Conservation (phyloP, 2,329 filamentous ascomycete genomes). For the Trichoderma cornu-damae region DNA sequence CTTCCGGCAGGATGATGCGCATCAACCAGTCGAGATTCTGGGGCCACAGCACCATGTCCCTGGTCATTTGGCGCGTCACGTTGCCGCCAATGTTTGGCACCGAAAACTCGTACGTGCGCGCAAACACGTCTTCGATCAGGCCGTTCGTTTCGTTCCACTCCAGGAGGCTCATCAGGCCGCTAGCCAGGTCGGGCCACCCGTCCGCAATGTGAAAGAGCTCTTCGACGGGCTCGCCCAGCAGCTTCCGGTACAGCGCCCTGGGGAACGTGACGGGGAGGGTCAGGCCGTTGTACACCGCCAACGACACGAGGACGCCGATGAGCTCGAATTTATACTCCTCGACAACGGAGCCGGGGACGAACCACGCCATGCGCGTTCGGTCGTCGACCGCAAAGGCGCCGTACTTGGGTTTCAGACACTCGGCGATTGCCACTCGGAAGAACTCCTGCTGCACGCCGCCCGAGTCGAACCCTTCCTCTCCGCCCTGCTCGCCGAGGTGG, state of each 20-base stretch:
- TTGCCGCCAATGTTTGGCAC: constrained; percentile 53
- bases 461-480: constrained; percentile 87
- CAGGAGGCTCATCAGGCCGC: constrained; percentile 65
- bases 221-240: constrained; percentile 64
- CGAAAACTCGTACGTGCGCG: constrained; percentile 82
- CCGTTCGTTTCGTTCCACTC: constrained; percentile 73
- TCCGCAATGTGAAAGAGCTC: constrained; percentile 74
- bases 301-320: constrained; percentile 76
- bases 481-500: constrained; percentile 71
- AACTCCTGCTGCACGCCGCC: constrained; percentile 97
- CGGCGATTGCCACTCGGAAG: constrained; percentile 75
- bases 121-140: constrained; percentile 73
- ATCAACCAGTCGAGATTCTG: constrained; percentile 39
- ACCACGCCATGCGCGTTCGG: constrained; percentile 78
- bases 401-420: constrained; percentile 72
- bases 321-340: constrained; percentile 88
- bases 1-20: constrained; percentile 17
- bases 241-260: constrained; percentile 72
- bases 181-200: constrained; percentile 79
- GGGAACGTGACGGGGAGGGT: constrained; percentile 90
- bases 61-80: constrained; percentile 53
- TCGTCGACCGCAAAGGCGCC: constrained; percentile 76
- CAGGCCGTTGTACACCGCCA: constrained; percentile 89
- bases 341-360: constrained; percentile 74
- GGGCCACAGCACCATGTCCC: constrained; percentile 45